These are phyloP conservation scores for Uronychia setigera DNA, from an alignment of 73 alveolate genomes.

Conservation along the genomic window DNA sequence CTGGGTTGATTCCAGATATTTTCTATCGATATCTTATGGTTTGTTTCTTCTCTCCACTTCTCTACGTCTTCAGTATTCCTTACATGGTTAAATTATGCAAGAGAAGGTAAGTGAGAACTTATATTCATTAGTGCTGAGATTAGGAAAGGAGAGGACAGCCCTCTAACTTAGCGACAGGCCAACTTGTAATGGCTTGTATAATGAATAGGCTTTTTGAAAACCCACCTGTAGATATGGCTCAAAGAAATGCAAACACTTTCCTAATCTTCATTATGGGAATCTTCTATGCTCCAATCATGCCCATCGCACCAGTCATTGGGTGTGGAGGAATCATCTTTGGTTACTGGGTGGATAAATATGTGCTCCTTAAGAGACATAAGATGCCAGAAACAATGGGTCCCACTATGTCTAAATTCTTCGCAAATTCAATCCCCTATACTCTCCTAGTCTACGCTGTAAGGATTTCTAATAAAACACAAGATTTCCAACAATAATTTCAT, in stretches of 20 bases:
- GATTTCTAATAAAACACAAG: slow-evolving; percentile 8
- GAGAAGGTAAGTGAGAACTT: slow-evolving; percentile 17
- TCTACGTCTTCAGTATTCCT: slow-evolving; percentile 37
- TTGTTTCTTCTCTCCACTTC: slow-evolving; percentile 36
- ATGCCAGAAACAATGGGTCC: slow-evolving; percentile 65
- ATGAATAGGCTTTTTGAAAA: slow-evolving; percentile 39
- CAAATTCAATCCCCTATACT: slow-evolving; percentile 44
- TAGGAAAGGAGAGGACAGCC: slow-evolving; percentile 26
- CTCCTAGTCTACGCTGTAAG: slow-evolving; percentile 38
- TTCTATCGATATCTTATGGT: slow-evolving; percentile 28
- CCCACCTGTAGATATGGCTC: slow-evolving; percentile 66
- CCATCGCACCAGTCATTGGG: slow-evolving; percentile 47
- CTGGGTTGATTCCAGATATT: slow-evolving; percentile 60
- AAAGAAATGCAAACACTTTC: slow-evolving; percentile 33
- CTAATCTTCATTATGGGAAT: slow-evolving; percentile 34
- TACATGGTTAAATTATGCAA: slow-evolving; percentile 28
- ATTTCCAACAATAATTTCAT: neutral
- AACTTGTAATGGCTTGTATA: neutral
- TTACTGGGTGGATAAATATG: slow-evolving; percentile 54
- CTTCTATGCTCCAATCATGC: slow-evolving; percentile 57
- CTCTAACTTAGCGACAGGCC: slow-evolving; percentile 17
- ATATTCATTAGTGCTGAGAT: too few species aligned
- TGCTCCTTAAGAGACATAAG: slow-evolving; percentile 59
- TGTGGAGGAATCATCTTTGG: slow-evolving; percentile 8
- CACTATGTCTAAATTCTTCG: slow-evolving; percentile 56